phyloP scores from a whole-genome alignment of 768 basidiomycete genomes.

The Podaxis sp. region DNA sequence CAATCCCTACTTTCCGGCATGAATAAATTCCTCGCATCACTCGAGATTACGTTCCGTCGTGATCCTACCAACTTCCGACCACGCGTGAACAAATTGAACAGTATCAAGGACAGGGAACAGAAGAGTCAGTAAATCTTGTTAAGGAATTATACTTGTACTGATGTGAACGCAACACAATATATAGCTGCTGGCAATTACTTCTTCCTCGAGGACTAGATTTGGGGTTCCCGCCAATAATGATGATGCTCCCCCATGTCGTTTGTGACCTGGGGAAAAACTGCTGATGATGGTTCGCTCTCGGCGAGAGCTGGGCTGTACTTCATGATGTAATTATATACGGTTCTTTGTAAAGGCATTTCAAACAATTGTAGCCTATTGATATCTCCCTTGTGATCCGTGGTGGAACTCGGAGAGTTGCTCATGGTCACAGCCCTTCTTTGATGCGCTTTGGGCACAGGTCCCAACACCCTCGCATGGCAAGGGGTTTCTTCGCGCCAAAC shows the following conservation, averaged over 20 bases:
- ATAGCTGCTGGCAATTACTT: constrained; percentile 82
- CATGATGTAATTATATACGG: constrained; percentile 7
- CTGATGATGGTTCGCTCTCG: not conserved
- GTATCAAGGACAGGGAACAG: constrained; percentile 86
- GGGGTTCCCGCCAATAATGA: not conserved
- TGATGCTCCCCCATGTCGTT: not conserved
- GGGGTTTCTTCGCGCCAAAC: too few species aligned
- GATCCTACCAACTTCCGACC: constrained; percentile 95
- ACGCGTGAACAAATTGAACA: constrained; percentile 80
- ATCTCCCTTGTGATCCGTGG: not conserved
- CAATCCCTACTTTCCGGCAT: constrained; percentile 94
- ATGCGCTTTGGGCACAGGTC: too few species aligned
- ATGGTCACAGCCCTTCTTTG: not conserved
- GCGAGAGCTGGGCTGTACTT: not conserved
- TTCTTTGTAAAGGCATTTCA: not conserved
- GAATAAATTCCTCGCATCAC: constrained; percentile 94
- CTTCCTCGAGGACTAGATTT: constrained; percentile 76
- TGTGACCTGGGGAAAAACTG: not conserved
- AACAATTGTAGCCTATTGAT: not conserved
- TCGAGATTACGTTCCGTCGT: constrained; percentile 97
- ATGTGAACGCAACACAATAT: not conserved
- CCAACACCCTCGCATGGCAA: too few species aligned
- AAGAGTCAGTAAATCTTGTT: constrained; percentile 47
- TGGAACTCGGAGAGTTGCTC: not conserved
- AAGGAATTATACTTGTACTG: not conserved